phyloP scores from a whole-genome alignment of 2,329 filamentous ascomycete species.

The Ophiostoma tasmaniense region DNA sequence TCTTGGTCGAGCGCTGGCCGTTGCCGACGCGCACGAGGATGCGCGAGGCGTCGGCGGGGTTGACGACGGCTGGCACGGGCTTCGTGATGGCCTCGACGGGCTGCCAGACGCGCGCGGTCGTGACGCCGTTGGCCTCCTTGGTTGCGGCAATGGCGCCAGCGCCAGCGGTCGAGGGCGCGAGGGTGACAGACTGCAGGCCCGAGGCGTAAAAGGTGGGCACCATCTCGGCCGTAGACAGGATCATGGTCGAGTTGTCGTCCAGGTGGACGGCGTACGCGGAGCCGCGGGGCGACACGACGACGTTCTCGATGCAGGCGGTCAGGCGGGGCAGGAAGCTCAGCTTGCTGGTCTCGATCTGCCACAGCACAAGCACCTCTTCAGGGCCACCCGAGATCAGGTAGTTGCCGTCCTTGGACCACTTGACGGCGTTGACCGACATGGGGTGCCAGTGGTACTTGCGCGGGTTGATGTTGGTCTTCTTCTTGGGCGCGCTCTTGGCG shows the following conservation, averaged over 20 bases:
- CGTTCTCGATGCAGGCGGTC: constrained; percentile 71
- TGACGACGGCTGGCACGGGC: constrained; percentile 52
- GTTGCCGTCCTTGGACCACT: constrained; percentile 89
- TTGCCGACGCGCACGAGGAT: constrained; percentile 61
- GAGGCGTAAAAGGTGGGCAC: constrained; percentile 76
- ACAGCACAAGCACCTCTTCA: constrained; percentile 82
- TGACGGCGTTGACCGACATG: constrained; percentile 70
- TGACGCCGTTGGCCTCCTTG: neutral
- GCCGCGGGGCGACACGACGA: constrained; percentile 72
- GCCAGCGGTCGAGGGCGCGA: constrained; percentile 42
- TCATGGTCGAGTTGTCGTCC: constrained; percentile 85
- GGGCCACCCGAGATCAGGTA: constrained; percentile 90
- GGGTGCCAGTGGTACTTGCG: constrained; percentile 87
- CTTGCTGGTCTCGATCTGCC: constrained; percentile 83
- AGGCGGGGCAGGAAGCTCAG: constrained; percentile 85
- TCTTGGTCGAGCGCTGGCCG: constrained; percentile 40
- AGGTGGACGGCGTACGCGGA: constrained; percentile 77
- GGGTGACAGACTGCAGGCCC: constrained; percentile 62
- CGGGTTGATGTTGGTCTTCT: constrained; percentile 40
- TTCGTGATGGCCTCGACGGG: constrained; percentile 36
- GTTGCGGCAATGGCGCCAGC: constrained; percentile 39
- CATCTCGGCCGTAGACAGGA: constrained; percentile 83
- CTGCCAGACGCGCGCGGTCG: constrained; percentile 38
- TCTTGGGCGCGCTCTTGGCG: constrained; percentile 27
- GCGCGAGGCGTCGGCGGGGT: constrained; percentile 53